Evolutionary conservation across 2,329 filamentous ascomycete genomes (phyloP), one percentile per base, ranked within the genome.

Genomic region (Alternaria dauci): DNA sequence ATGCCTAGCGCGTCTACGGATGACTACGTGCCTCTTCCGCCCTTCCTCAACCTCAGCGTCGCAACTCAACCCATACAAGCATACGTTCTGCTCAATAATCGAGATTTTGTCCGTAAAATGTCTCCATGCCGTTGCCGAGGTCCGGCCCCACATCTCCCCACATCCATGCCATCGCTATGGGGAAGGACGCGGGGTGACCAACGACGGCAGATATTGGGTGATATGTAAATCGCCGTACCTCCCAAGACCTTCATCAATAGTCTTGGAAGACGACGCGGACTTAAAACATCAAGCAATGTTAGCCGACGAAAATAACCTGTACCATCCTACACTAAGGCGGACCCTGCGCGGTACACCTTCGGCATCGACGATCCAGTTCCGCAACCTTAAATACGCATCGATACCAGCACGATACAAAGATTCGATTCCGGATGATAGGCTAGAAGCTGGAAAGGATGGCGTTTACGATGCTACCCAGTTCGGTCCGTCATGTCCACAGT

Each of bases 401-500:
- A 73, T 79, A 56, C 73, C 76, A 3, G 70, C 65, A 3, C 67
- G 78, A 46, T 80, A 72, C 61, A 52, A 71, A 56, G 71, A 77
- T 16, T 72, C 78, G 2, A 59, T 73, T 3, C 58, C 71, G 0
- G 55, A 67, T 14, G 47, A 64, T 5, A 48, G 23, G 1, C 48
- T 74, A 2, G 32, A 50, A 2, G 11, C 14, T 50, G 61, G 61
- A 2, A 12, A 54, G 2, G 57, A 66, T 18, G 62, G 52, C 7
- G 56, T 69, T 1, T 73, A 71, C 39, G 71, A 79, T 59, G 77
- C 76, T 2, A 79, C 76, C 1, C 57, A 60, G 23, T 76, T 76
- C 59, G 78, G 78, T 2, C 76, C 78, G 34, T 74, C 74, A 28
- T 79, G 77, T 66, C 78, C 78, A 8, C 78, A 79, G 14, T 67